Evolutionary conservation across 2,329 filamentous ascomycete species (phyloP).

Genomic region (Didymella keratinophila): DNA sequence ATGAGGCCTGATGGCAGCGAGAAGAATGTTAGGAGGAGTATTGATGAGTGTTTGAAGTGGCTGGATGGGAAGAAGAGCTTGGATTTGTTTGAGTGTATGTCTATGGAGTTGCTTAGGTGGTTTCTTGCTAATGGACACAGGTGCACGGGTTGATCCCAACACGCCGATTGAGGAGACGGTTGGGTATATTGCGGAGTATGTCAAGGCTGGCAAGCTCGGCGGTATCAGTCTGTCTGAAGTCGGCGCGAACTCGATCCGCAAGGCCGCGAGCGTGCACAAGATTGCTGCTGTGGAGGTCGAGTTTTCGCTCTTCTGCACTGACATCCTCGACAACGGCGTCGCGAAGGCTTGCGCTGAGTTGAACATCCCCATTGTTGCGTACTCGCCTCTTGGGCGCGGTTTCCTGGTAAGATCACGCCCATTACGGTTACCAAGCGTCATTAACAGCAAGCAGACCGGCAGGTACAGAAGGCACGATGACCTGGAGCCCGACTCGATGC

Average conservation of each 20-base stretch:
- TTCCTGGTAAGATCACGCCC: conserved; percentile 53
- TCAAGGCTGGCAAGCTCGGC: conserved; percentile 54
- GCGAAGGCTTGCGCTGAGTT: conserved; percentile 66
- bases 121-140: background rate
- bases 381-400: conserved; percentile 73
- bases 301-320: conserved; percentile 64
- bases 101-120: background rate
- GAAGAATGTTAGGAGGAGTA: conserved; percentile 53
- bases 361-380: conserved; percentile 72
- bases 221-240: conserved; percentile 58
- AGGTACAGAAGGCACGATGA: conserved; percentile 61
- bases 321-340: conserved; percentile 66
- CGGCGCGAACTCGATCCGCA: conserved; percentile 55
- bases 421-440: background rate
- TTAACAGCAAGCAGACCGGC: conserved; percentile 48
- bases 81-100: conserved; percentile 56
- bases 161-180: conserved; percentile 57
- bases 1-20: conserved; percentile 52
- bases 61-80: conserved; percentile 58
- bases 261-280: conserved; percentile 61
- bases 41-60: conserved; percentile 56
- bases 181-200: conserved; percentile 50
- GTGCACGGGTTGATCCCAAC: conserved; percentile 54
- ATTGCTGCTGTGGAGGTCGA: conserved; percentile 69
- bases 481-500: conserved; percentile 64